Evolutionary conservation across 2,329 filamentous ascomycete species (phyloP).

Genomic region (Alternaria alternata): DNA sequence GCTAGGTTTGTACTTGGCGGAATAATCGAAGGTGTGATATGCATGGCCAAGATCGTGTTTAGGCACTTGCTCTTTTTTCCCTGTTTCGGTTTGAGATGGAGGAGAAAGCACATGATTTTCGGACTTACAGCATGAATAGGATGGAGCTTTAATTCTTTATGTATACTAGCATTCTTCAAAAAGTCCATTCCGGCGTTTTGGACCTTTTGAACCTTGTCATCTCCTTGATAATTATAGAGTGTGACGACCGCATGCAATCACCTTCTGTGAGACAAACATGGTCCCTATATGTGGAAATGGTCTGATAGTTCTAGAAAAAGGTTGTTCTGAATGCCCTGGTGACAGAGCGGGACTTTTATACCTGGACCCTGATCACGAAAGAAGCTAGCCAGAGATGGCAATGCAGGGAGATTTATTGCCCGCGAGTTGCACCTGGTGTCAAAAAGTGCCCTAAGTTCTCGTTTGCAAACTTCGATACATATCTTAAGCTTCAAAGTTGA

Average conservation of each 20-base stretch:
- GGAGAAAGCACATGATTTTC: not conserved
- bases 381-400: too few species aligned
- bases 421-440: too few species aligned
- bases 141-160: not conserved
- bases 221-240: too few species aligned
- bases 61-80: not conserved
- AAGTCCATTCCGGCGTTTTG: conserved; percentile 1
- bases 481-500: too few species aligned
- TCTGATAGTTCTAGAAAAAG: not conserved
- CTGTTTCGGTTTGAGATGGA: not conserved
- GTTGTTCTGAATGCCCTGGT: not conserved
- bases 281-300: not conserved
- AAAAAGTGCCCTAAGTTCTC: too few species aligned
- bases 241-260: not conserved
- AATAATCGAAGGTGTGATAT: not conserved
- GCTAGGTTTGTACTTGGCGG: not conserved
- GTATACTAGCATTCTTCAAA: conserved; percentile 6
- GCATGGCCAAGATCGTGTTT: not conserved
- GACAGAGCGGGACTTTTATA: too few species aligned
- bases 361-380: too few species aligned
- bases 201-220: not conserved
- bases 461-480: too few species aligned
- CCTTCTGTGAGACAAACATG: not conserved
- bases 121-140: not conserved
- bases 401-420: too few species aligned